Evolutionary conservation across 768 basidiomycete species (phyloP), one percentile per base, ranked within the genome.

Genomic region (Fistulinella prunicolor): DNA sequence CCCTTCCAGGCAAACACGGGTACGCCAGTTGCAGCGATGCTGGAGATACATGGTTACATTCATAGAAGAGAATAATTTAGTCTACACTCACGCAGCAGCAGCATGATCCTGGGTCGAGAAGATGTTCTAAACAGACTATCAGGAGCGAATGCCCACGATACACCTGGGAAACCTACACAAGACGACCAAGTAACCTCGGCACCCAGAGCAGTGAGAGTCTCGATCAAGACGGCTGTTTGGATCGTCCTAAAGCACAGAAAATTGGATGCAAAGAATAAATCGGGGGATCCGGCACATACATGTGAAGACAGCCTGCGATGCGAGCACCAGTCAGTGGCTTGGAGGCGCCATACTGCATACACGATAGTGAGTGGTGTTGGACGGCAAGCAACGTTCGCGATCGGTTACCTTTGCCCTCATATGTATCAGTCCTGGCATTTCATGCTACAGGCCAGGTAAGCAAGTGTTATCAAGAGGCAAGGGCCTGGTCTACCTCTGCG

Each of bases 1-100:
- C 96, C 96, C 77, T 99, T 99, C 96, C 96, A 99, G 35, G 96
- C 96, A 65, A 84, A 99, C 62, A 98, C 96, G 57, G 96, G 96
- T 47, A 98, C 90, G 58, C 95, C 95, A 50, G 96, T 98, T 16
- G 94, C 95, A 56, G 95, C 95, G 56, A 97, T 97, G 57, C 89
- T 92, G 60, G 19, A 47, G 10, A 51, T 4, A 23, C 3, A 29
- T 13, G 7, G 43, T 58, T 32, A 55, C 19, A 36, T 39, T 21
- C 12, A 29, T 36, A 9, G 1, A 28, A 38, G 38, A 30, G 3
- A 20, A 41, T 1, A 13, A 21, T 28, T 34, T 37, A 49, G 9
- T 36, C 4, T 17, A 17, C 14, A 79, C 86, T 64, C 68, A 91
- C 88, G 91, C 96, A 57, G 96, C 89, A 44, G 96, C 96, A 45